Evolutionary conservation across 2,329 filamentous ascomycete genomes (phyloP), one percentile per base, ranked within the genome.

Genomic region (Colletotrichum karsti): DNA sequence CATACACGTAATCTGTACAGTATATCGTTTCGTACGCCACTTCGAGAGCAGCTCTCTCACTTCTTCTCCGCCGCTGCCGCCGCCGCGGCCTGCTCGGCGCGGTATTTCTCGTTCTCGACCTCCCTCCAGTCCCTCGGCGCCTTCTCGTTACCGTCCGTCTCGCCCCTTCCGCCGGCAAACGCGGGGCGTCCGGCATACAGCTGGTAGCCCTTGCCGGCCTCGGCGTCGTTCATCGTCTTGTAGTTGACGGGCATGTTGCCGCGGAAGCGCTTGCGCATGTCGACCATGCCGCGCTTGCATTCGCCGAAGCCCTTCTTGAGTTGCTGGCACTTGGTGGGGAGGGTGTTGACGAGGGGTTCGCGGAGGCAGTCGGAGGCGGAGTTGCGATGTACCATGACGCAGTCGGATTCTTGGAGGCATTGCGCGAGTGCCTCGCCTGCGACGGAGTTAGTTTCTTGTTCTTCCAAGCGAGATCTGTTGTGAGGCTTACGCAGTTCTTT

Each of bases 261-360:
- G 63, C 96, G 90, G 82, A 99, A 98, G 35, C 96, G 92, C 84
- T 98, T 98, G 79, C 96, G 93, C 96, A 99, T 99, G 80, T 99
- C 96, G 74, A 98, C 92, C 90, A 97, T 90, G 72, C 96, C 96
- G 72, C 95, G 92, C 77, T 97, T 97, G 88, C 96, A 99, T 78
- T 98, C 93, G 78, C 93, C 93, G 75, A 97, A 96, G 50, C 94
- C 94, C 79, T 94, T 95, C 79, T 95, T 94, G 68, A 99, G 88
- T 81, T 98, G 95, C 78, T 95, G 94, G 82, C 96, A 99, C 81
- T 92, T 91, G 24, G 88, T 91, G 20, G 96, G 95, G 13, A 99
- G 90, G 7, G 91, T 91, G 71, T 96, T 91, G 78, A 90, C 85
- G 70, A 97, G 90, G 4, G 95, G 95, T 18, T 91, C 87, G 54